These are phyloP conservation scores for Pichia scutulata DNA, from an alignment of 805 yeast species.

Conservation along the genomic window DNA sequence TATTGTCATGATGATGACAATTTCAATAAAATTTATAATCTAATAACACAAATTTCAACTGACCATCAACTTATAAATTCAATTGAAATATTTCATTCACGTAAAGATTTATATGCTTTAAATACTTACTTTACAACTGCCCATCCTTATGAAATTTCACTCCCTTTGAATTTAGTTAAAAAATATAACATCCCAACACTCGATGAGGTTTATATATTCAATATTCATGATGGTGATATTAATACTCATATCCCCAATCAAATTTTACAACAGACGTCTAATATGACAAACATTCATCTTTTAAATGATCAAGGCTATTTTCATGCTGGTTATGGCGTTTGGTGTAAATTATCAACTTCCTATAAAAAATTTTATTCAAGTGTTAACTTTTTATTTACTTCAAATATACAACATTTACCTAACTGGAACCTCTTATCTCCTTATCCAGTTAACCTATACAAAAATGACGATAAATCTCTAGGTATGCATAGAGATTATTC, in stretches of 20 bases:
- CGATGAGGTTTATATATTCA: conserved; percentile 1
- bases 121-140: neutral
- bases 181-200: neutral
- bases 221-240: neutral
- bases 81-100: neutral
- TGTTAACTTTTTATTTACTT: conserved; percentile 65
- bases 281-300: neutral
- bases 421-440: conserved; percentile 42
- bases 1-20: neutral
- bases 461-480: neutral
- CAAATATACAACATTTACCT: conserved; percentile 63
- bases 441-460: conserved; percentile 8
- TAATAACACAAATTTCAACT: neutral
- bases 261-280: neutral
- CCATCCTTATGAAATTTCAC: conserved; percentile 2
- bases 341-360: conserved; percentile 36
- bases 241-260: neutral
- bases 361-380: conserved; percentile 11
- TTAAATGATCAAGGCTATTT: conserved; percentile 9
- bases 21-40: neutral
- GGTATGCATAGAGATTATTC: conserved; percentile 3
- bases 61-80: neutral
- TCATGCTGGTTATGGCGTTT: conserved; percentile 37
- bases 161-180: neutral
- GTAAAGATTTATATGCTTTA: neutral